Conservation (phyloP, 148 eudicot species). For the Rhododendron molle region DNA sequence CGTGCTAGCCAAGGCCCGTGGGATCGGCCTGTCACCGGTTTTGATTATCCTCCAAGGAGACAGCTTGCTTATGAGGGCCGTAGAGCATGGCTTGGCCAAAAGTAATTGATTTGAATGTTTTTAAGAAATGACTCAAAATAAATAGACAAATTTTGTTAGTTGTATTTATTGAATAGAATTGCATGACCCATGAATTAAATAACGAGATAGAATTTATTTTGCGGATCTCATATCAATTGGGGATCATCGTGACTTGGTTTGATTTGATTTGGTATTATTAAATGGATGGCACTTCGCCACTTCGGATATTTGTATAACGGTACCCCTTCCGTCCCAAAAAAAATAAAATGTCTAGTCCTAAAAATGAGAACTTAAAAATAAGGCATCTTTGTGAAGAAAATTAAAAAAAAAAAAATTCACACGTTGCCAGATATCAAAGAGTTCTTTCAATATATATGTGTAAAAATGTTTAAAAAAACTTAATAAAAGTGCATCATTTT, state of each 20-base stretch:
- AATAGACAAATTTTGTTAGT: neutral
- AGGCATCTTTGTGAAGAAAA: no score
- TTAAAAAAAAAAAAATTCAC: no score
- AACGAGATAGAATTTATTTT: no score
- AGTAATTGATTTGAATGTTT: neutral
- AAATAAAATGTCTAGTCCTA: no score
- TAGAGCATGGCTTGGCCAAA: slow-evolving; percentile 24
- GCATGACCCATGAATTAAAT: neutral
- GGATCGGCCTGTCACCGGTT: slow-evolving; percentile 53
- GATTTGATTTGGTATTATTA: no score
- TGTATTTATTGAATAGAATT: neutral
- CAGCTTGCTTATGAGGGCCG: slow-evolving; percentile 44
- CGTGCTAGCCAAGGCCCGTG: slow-evolving; percentile 47
- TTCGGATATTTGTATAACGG: neutral
- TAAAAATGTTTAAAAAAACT: no score
- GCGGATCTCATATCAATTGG: neutral
- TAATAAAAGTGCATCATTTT: neutral
- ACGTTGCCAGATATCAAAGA: neutral
- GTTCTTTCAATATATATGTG: no score
- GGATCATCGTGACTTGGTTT: no score
- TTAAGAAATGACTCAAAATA: neutral
- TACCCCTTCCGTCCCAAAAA: neutral
- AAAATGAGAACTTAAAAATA: neutral
- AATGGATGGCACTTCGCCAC: neutral
- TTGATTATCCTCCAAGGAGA: slow-evolving; percentile 41